Conservation (phyloP, 768 basidiomycete genomes). For the Russula sp. region DNA sequence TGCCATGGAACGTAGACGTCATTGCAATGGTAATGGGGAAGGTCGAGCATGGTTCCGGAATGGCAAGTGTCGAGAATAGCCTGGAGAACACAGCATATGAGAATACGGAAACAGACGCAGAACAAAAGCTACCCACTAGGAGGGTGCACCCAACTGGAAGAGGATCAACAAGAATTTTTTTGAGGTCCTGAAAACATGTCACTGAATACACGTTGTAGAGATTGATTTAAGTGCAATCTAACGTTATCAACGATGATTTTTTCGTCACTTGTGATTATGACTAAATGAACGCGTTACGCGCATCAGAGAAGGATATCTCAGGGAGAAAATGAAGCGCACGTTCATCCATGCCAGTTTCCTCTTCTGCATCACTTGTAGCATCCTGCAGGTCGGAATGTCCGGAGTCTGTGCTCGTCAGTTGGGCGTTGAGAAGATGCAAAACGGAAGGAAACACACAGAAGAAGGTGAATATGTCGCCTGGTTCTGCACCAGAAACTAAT, state of each 20-base stretch:
- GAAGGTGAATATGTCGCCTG: conserved; percentile 33
- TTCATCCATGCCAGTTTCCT: conserved; percentile 33
- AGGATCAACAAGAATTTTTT: conserved; percentile 20
- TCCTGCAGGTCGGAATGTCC: conserved; percentile 33
- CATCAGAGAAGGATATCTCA: not conserved
- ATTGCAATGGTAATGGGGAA: conserved; percentile 34
- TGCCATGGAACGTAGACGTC: conserved; percentile 32
- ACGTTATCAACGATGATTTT: conserved; percentile 33
- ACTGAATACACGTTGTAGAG: not conserved
- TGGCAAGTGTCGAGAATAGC: conserved; percentile 34
- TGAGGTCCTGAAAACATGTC: conserved; percentile 20
- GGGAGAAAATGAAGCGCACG: conserved; percentile 17
- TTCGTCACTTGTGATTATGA: conserved; percentile 22
- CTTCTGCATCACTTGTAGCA: conserved; percentile 12
- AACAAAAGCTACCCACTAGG: conserved; percentile 17
- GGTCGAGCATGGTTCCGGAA: conserved; percentile 33
- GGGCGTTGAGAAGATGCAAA: not conserved
- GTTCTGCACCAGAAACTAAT: conserved; percentile 28
- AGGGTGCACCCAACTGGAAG: conserved; percentile 30
- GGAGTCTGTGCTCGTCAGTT: conserved; percentile 22
- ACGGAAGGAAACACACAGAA: conserved; percentile 30
- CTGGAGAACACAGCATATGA: conserved; percentile 2
- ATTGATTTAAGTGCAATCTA: conserved; percentile 1
- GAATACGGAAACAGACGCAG: no score
- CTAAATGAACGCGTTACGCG: not conserved